Evolutionary conservation across 106 monocot species (phyloP).

Genomic region (Platanthera guangdongensis): DNA sequence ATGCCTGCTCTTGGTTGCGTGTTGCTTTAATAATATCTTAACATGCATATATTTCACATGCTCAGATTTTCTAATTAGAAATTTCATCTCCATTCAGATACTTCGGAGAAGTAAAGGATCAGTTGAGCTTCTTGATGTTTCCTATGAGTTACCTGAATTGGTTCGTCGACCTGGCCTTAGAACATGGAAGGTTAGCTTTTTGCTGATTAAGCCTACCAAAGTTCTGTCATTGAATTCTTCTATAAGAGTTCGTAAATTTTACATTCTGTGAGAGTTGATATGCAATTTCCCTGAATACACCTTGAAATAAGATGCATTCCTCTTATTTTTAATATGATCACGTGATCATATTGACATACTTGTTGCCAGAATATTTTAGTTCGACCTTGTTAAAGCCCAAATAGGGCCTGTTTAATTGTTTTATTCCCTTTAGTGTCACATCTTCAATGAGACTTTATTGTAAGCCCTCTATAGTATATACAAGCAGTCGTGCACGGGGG

Average conservation of each 20-base stretch:
- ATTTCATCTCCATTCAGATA: slow-evolving; percentile 32
- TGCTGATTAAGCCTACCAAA: background rate
- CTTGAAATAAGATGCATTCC: background rate
- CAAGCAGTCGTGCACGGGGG: too few relatives aligned
- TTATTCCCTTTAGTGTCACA: too few relatives aligned
- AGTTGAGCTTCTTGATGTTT: slow-evolving; percentile 90
- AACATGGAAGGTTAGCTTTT: slow-evolving; percentile 75
- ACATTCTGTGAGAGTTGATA: background rate
- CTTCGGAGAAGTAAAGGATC: slow-evolving; percentile 66
- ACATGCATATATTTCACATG: background rate
- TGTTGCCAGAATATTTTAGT: background rate
- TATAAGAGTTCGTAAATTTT: background rate
- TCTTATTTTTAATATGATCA: background rate
- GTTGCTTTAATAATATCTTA: background rate
- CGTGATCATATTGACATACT: background rate
- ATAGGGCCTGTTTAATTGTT: too few relatives aligned
- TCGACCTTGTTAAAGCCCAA: too few relatives aligned
- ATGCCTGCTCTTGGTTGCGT: background rate
- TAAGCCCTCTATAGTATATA: too few relatives aligned
- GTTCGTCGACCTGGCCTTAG: slow-evolving; percentile 72
- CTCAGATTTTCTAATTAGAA: background rate
- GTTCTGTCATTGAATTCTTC: background rate
- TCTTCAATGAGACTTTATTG: too few relatives aligned
- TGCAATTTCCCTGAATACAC: background rate
- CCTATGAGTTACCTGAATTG: slow-evolving; percentile 69